Base-by-base conservation (phyloP, 2,329 filamentous ascomycete genomes). In the Hysterium pulicare region DNA sequence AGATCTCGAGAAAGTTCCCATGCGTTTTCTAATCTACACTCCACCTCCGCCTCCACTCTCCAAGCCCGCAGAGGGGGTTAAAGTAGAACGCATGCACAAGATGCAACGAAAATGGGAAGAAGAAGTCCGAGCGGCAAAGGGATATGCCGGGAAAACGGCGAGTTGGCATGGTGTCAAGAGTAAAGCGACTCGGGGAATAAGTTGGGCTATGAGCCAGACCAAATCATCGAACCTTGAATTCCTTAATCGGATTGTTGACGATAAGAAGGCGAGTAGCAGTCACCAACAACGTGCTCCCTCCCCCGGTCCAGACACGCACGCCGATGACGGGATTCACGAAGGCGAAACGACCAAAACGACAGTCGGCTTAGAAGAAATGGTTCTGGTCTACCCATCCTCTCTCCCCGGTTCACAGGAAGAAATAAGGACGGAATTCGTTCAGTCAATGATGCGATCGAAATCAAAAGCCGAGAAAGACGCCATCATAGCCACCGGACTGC, bases 41-140 rank as follows among this genome's bases (percentile, higher is more conserved):
- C 68, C 68, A 5, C 68, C 68, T 3, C 59, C 66, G 5, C 66
- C 67, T 8, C 68, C 68, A 7, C 50, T 71, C 4, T 44, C 50
- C 16, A 62, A 59, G 38, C 67, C 68, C 0, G 49, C 51, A 19
- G 60, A 68, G 38, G 68, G 67, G 31, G 58, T 62, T 33, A 70
- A 70, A 44, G 68, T 71, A 49, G 58, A 49, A 36, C 63, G 61
- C 24, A 24, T 66, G 9, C 68, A 69, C 49, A 70, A 69, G 44
- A 48, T 69, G 15, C 66, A 69, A 47, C 62, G 69, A 3, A 71
- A 70, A 56, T 71, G 68, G 68, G 61, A 70, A 46, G 59, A 67
- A 35, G 67, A 71, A 46, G 65, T 71, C 13, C 65, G 68, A n/a
- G 54, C 57, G 11, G 68, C 68, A 7, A 71, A 71, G 47, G 59